A percentile compares a stretch with the other conserved stretches of the same genome.
phyloP scores from a whole-genome alignment of 2,329 filamentous ascomycete species.

The Hypoxylon sp. region DNA sequence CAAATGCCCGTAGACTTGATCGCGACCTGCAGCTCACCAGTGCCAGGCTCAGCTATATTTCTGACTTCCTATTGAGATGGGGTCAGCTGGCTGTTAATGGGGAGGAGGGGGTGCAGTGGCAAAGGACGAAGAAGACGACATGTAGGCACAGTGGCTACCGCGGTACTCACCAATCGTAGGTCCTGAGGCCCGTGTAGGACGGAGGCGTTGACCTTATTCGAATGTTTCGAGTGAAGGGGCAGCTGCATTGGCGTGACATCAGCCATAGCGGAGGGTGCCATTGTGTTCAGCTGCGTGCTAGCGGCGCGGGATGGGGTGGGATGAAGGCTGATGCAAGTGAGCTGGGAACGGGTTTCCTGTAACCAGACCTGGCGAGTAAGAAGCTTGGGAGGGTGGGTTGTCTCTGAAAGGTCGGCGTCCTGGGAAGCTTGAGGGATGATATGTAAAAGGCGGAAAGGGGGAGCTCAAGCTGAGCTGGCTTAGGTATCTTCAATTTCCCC shows the following conservation, averaged over 20 bases:
- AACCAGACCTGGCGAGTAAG: conserved; percentile 13
- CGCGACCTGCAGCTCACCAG: conserved; percentile 69
- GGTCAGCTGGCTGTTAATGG: too few relatives aligned
- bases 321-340: conserved; percentile 32
- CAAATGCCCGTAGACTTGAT: conserved; percentile 73
- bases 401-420: conserved; percentile 2
- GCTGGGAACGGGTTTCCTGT: conserved; percentile 6
- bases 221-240: conserved; percentile 53
- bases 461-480: conserved; percentile 12
- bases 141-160: conserved; percentile 37
- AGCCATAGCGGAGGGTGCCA: conserved; percentile 60
- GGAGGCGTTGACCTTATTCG: conserved; percentile 57
- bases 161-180: conserved; percentile 61
- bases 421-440: conserved; percentile 19
- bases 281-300: conserved; percentile 45
- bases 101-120: too few relatives aligned
- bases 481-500: conserved; percentile 15
- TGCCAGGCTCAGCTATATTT: conserved; percentile 55
- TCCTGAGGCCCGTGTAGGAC: conserved; percentile 66
- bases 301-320: conserved; percentile 49
- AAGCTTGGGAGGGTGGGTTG: conserved; percentile 19
- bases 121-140: conserved; percentile 11
- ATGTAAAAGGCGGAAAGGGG: conserved; percentile 12
- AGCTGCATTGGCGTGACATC: conserved; percentile 55
- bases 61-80: conserved; percentile 55